A percentile compares a stretch with the other conserved stretches of the same genome.
Conservation (phyloP, 306 rosid genomes). For the Morella rubra region DNA sequence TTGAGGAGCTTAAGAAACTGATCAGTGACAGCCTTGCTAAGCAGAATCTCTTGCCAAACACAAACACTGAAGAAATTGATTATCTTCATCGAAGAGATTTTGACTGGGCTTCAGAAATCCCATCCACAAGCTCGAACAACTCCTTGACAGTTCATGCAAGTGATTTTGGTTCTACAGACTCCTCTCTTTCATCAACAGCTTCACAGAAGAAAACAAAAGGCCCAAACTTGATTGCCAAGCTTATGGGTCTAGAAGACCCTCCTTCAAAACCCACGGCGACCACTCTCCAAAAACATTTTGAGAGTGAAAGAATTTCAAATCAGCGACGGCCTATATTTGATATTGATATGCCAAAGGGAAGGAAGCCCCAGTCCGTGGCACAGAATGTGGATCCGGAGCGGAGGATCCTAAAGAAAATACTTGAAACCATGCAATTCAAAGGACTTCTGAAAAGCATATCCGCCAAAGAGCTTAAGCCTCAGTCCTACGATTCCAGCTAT, state of each 20-base stretch:
- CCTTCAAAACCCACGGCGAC: slow-evolving; percentile 44
- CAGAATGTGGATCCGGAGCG: slow-evolving; percentile 45
- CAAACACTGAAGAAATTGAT: slow-evolving; percentile 31
- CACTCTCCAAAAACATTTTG: slow-evolving; percentile 40
- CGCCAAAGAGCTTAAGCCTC: slow-evolving; percentile 37
- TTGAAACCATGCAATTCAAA: slow-evolving; percentile 60
- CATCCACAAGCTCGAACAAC: slow-evolving; percentile 72
- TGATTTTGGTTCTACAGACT: slow-evolving; percentile 38
- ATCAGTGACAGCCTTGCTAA: slow-evolving; percentile 41
- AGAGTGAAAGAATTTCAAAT: slow-evolving; percentile 45
- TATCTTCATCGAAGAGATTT: slow-evolving; percentile 27
- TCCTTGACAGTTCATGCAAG: slow-evolving; percentile 43
- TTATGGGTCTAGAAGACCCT: slow-evolving; percentile 80
- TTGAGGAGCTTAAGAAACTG: slow-evolving; percentile 51
- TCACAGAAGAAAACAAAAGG: slow-evolving; percentile 42
- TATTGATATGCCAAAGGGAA: slow-evolving; percentile 47
- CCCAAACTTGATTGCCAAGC: slow-evolving; percentile 71
- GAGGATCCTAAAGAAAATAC: slow-evolving; percentile 66
- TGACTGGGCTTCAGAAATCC: slow-evolving; percentile 48
- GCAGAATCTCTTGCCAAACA: slow-evolving; percentile 25
- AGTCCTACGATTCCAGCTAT: slow-evolving; percentile 21
- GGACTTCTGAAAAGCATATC: slow-evolving; percentile 51
- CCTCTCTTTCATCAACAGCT: slow-evolving; percentile 46
- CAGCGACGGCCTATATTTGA: slow-evolving; percentile 55
- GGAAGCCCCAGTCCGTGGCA: slow-evolving; percentile 27